phyloP scores from a whole-genome alignment of 2,329 filamentous ascomycete genomes.

The Claviceps sorghi region DNA sequence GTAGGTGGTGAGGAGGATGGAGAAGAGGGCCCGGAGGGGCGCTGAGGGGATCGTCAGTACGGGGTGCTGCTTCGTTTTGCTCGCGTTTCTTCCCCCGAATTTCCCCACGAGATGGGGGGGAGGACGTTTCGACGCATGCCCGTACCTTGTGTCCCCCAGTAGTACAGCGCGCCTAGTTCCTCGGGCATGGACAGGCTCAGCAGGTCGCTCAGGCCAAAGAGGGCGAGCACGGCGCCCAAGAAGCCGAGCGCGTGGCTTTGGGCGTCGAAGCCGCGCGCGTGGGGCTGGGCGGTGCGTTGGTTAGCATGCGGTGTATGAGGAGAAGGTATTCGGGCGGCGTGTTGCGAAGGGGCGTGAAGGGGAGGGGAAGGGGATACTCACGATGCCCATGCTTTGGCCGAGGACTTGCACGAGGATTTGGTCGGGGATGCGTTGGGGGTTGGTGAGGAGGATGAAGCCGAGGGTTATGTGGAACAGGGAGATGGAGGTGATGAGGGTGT shows the following conservation, averaged over 20 bases:
- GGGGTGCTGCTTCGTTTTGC: conserved; percentile 11
- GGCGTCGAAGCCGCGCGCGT: conserved; percentile 51
- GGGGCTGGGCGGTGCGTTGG: conserved; percentile 31
- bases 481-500: conserved; percentile 65
- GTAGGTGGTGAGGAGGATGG: conserved; percentile 48
- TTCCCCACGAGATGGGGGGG: too few relatives aligned
- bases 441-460: conserved; percentile 69
- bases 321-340: too few relatives aligned
- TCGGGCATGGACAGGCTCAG: conserved; percentile 54
- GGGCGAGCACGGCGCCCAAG: conserved; percentile 50
- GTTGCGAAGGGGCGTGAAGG: too few relatives aligned
- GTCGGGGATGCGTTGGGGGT: conserved; percentile 56
- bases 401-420: conserved; percentile 69
- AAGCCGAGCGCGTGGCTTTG: conserved; percentile 60
- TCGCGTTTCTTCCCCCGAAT: neutral
- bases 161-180: conserved; percentile 45
- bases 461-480: conserved; percentile 75
- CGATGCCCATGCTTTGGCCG: conserved; percentile 71
- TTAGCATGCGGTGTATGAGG: conserved; percentile 9
- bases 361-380: too few relatives aligned
- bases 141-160: conserved; percentile 52
- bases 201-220: conserved; percentile 49
- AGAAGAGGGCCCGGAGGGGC: conserved; percentile 50
- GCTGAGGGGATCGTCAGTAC: conserved; percentile 20
- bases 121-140: too few relatives aligned